Evolutionary conservation across 495 filamentous ascomycete species (phyloP).

Genomic region (Xylaria nigripes): DNA sequence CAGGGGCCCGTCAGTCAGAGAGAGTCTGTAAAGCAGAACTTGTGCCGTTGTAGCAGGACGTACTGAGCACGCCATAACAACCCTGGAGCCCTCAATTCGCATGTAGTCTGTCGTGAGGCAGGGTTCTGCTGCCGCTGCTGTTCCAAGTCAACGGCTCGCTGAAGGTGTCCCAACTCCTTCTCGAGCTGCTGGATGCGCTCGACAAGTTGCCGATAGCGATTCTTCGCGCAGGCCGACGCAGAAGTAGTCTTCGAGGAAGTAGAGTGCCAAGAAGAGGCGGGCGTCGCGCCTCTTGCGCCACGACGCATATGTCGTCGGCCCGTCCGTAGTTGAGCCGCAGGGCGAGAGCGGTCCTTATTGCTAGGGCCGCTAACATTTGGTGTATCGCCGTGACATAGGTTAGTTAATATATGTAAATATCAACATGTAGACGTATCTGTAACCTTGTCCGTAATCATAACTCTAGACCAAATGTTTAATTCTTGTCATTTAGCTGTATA

Average conservation of each 20-base stretch:
- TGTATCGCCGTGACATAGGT: too few species aligned
- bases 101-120: too few species aligned
- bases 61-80: conserved; percentile 18
- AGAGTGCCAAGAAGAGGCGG: conserved; percentile 24
- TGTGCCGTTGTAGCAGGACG: conserved; percentile 23
- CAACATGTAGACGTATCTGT: too few species aligned
- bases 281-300: conserved; percentile 25
- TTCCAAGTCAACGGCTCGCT: conserved; percentile 5
- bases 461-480: too few species aligned
- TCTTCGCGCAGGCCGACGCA: conserved; percentile 23
- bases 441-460: too few species aligned
- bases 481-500: too few species aligned
- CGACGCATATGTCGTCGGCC: conserved; percentile 17
- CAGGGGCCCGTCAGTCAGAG: neutral
- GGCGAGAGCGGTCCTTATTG: conserved; percentile 21
- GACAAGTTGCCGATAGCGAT: conserved; percentile 15
- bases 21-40: too few species aligned
- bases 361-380: conserved; percentile 21
- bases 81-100: conserved; percentile 12
- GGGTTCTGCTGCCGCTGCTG: too few species aligned
- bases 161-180: conserved; percentile 10
- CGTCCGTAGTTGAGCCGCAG: conserved; percentile 26
- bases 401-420: too few species aligned
- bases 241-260: conserved; percentile 22
- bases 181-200: conserved; percentile 15